phyloP scores from a whole-genome alignment of 345 rosid genomes.

The Arabis alpina region DNA sequence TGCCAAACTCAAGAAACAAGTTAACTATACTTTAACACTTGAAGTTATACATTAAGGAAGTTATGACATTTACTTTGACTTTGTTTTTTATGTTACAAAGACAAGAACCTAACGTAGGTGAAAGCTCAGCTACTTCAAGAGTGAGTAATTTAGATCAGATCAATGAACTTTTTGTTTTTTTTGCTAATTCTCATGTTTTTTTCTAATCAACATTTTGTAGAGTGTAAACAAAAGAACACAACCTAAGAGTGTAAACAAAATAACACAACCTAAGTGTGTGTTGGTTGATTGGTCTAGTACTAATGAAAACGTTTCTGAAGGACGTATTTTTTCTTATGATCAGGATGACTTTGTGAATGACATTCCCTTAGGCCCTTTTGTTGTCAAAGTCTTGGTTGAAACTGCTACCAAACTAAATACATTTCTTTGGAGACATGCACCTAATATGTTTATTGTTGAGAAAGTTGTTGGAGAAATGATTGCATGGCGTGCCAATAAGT shows the following conservation, averaged over 20 bases:
- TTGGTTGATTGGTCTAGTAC: background rate
- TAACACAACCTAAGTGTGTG: background rate
- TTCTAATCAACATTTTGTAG: background rate
- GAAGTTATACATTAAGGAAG: no score
- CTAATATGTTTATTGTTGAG: background rate
- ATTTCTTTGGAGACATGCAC: slow-evolving; percentile 12
- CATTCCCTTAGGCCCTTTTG: background rate
- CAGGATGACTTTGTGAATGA: background rate
- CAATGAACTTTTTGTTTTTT: no score
- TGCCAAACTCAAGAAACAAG: no score
- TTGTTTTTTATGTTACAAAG: background rate
- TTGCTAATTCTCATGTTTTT: background rate
- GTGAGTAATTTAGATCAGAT: background rate
- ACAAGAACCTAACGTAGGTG: slow-evolving; percentile 4
- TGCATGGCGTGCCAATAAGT: background rate
- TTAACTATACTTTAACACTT: background rate
- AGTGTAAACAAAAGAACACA: background rate
- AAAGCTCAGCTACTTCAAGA: slow-evolving; percentile 10
- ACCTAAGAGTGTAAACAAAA: no score
- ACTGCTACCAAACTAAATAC: background rate
- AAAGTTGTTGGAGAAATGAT: background rate
- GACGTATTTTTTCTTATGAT: background rate
- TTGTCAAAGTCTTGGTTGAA: background rate
- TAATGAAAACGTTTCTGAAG: background rate
- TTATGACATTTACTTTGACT: no score